A percentile compares a stretch with the other conserved stretches of the same genome.
Conservation (phyloP, 2,329 filamentous ascomycete genomes). For the Ophiostoma quercus region DNA sequence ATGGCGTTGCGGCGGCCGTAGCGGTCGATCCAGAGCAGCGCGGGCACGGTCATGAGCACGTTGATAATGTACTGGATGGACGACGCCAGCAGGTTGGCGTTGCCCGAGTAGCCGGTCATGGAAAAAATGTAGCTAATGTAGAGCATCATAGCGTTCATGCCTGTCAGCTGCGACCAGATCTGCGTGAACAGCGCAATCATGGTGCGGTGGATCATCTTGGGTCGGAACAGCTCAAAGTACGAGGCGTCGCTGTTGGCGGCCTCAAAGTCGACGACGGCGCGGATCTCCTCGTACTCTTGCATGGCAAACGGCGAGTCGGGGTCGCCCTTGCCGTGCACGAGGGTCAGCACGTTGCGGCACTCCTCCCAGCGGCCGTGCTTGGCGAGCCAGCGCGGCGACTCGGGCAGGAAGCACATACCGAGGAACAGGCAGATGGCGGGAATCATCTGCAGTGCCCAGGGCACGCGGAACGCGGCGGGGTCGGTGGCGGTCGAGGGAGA, state of each 20-base stretch:
- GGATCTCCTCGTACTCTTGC: slow-evolving; percentile 66
- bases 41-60: slow-evolving; percentile 71
- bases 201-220: slow-evolving; percentile 68
- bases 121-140: slow-evolving; percentile 66
- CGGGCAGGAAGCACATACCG: slow-evolving; percentile 42
- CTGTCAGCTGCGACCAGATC: slow-evolving; percentile 70
- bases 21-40: slow-evolving; percentile 66
- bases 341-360: slow-evolving; percentile 43
- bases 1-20: slow-evolving; percentile 69
- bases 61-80: slow-evolving; percentile 75
- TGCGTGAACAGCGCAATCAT: slow-evolving; percentile 67
- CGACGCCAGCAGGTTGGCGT: slow-evolving; percentile 55
- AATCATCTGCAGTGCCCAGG: slow-evolving; percentile 46
- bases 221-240: slow-evolving; percentile 66
- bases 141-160: slow-evolving; percentile 73
- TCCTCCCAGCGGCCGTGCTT: slow-evolving; percentile 46
- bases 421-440: slow-evolving; percentile 41
- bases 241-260: slow-evolving; percentile 61
- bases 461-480: slow-evolving; percentile 45
- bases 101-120: slow-evolving; percentile 62
- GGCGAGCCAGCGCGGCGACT: slow-evolving; percentile 49
- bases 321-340: slow-evolving; percentile 62
- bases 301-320: slow-evolving; percentile 59
- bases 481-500: slow-evolving; percentile 30
- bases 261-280: slow-evolving; percentile 69